Evolutionary conservation across 495 filamentous ascomycete genomes (phyloP).

Genomic region (Geopyxis carbonaria): DNA sequence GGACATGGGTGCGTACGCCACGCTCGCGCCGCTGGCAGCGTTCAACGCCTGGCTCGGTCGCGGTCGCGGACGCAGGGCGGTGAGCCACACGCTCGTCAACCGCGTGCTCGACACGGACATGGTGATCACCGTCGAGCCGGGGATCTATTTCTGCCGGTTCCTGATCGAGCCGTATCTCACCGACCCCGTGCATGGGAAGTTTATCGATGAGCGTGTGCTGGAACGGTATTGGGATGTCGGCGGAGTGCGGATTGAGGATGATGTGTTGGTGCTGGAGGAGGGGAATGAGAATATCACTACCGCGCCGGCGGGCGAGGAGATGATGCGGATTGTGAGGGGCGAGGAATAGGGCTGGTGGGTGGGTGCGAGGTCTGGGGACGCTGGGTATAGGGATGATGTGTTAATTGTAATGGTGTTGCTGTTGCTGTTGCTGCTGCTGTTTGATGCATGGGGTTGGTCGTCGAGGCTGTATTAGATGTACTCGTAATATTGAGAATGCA

Average conservation of each 20-base stretch:
- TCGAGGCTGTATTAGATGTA: no score
- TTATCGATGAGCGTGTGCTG: slow-evolving; percentile 57
- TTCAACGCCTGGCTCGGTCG: no score
- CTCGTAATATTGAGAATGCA: no score
- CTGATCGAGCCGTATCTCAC: slow-evolving; percentile 43
- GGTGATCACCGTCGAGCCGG: slow-evolving; percentile 78
- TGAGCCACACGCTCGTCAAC: no score
- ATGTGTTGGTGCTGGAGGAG: slow-evolving; percentile 59
- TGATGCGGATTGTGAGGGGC: slow-evolving; percentile 39
- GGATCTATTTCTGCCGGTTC: slow-evolving; percentile 55
- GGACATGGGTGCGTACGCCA: slow-evolving; percentile 5
- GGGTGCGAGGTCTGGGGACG: not conserved
- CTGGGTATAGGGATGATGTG: not conserved
- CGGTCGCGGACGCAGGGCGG: no score
- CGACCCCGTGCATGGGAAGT: slow-evolving; percentile 42
- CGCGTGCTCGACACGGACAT: slow-evolving; percentile 46
- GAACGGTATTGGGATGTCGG: slow-evolving; percentile 60
- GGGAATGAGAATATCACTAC: slow-evolving; percentile 56
- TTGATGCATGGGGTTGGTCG: no score
- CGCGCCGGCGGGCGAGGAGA: slow-evolving; percentile 60
- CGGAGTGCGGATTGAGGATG: slow-evolving; percentile 84
- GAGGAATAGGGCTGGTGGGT: not conserved
- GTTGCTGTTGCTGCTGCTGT: no score
- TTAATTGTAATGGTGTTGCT: no score
- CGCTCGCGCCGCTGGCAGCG: no score